phyloP scores from a whole-genome alignment of 805 yeast species.

The Monosporozyma servazzii region DNA sequence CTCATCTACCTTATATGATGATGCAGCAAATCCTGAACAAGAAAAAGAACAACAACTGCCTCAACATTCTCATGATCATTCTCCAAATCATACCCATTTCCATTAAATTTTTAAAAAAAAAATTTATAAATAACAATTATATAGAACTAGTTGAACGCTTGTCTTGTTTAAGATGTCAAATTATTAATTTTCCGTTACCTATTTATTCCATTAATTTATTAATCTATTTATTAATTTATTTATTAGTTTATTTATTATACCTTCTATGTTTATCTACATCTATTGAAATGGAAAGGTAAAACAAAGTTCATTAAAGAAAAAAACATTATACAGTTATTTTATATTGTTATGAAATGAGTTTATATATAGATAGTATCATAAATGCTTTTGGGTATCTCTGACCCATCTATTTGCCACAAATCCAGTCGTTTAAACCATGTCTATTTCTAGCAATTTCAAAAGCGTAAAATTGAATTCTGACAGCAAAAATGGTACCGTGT shows the following conservation, averaged over 20 bases:
- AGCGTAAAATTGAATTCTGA: slow-evolving; percentile 91
- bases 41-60: background rate
- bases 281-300: background rate
- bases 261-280: background rate
- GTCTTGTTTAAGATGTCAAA: background rate
- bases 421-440: slow-evolving; percentile 89
- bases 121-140: background rate
- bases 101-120: background rate
- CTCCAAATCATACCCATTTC: background rate
- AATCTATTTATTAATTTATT: background rate
- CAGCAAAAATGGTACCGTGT: slow-evolving; percentile 77
- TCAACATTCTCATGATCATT: slow-evolving; percentile 5
- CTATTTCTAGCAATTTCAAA: slow-evolving; percentile 90
- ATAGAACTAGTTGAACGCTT: background rate
- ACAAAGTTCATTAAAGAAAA: background rate
- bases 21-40: background rate
- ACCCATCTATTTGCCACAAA: slow-evolving; percentile 30
- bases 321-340: background rate
- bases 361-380: background rate
- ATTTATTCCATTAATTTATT: background rate
- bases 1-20: background rate
- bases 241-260: background rate
- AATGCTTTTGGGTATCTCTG: background rate
- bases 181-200: background rate
- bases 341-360: background rate